Percentiles rank a stretch among this genome's conserved stretches.
phyloP scores from a whole-genome alignment of 345 rosid species.

The Anacardium occidentale region DNA sequence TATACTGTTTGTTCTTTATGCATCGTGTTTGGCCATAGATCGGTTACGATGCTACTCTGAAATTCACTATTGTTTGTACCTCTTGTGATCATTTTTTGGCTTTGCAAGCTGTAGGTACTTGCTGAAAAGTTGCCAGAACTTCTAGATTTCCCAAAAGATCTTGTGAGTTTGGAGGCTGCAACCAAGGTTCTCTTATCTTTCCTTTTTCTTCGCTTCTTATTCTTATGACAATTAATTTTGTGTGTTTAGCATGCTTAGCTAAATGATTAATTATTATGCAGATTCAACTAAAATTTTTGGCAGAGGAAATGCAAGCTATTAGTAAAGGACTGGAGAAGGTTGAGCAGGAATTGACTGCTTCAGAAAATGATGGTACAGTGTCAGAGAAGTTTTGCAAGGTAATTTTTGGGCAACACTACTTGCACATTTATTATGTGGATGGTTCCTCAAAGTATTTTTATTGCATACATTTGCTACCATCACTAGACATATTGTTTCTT shows the following conservation, averaged over 20 bases:
- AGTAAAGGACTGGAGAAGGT: constrained; percentile 84
- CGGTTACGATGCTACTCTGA: background rate
- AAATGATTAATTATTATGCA: constrained; percentile 23
- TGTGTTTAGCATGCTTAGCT: constrained; percentile 4
- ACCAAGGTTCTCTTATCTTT: constrained; percentile 44
- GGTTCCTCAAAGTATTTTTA: constrained; percentile 2
- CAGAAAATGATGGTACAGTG: constrained; percentile 56
- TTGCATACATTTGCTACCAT: background rate
- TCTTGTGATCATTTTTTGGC: constrained; percentile 7
- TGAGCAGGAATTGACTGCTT: constrained; percentile 57
- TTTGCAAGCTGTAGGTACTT: constrained; percentile 51
- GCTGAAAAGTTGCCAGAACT: constrained; percentile 70
- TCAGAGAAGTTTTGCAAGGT: constrained; percentile 64
- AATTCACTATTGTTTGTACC: background rate
- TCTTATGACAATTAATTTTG: background rate
- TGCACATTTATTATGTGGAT: constrained; percentile 9
- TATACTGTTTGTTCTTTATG: background rate
- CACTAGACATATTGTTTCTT: constrained; percentile 8
- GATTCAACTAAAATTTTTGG: constrained; percentile 79
- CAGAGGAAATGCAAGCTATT: constrained; percentile 93
- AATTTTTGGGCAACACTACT: constrained; percentile 6
- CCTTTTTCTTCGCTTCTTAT: background rate
- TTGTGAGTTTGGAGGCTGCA: constrained; percentile 70
- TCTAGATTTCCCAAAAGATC: constrained; percentile 63
- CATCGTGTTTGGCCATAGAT: background rate